Base-by-base conservation (phyloP, 257 asterid genomes). In the Mentha longifolia region DNA sequence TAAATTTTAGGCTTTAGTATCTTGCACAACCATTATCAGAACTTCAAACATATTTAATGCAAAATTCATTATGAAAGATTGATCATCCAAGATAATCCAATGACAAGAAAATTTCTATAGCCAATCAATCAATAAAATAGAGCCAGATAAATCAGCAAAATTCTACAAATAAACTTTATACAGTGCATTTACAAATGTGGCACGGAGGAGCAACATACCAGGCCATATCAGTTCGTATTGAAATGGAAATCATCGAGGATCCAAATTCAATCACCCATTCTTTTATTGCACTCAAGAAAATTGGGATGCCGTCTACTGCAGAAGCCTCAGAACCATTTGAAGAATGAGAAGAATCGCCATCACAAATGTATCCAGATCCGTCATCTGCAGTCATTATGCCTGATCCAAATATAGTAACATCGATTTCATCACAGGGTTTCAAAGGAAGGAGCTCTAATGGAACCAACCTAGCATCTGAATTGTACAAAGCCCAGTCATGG, bases 251-350 rank as follows among this genome's bases (percentile, higher is more conserved):
- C 88, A 91, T 85, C 8, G 92, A 82, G 50, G 94, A 88, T 52
- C 97, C 97, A 70, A 88, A 91, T 75, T 94, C 99, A 78, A 91
- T 89, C 81, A 86, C 83, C 99, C 99, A 94, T 78, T 94, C 99
- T 80, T 91, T 94, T 61, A 94, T 89, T 3, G 95, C 95, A 66
- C 97, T 91, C 85, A 94, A 74, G 79, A 81, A 94, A 57, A 88
- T 79, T 15, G 95, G 97, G 15, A 94, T 86, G 41, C 99, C 99
- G 65, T 82, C 99, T 67, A 77, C 64, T 74, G 81, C 89, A 75
- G 83, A 51, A 59, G 59, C 72, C 61, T 67, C 82, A 56, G 92
- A 84, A 70, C 85, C 85, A 77, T 81, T 80, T 57, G 97, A 82
- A 64, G 90, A 80, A 62, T 80, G 75, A 70, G 83, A 66, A 55